phyloP scores from a whole-genome alignment of 75 land plant genomes.

The Chamaecyparis obtusa region DNA sequence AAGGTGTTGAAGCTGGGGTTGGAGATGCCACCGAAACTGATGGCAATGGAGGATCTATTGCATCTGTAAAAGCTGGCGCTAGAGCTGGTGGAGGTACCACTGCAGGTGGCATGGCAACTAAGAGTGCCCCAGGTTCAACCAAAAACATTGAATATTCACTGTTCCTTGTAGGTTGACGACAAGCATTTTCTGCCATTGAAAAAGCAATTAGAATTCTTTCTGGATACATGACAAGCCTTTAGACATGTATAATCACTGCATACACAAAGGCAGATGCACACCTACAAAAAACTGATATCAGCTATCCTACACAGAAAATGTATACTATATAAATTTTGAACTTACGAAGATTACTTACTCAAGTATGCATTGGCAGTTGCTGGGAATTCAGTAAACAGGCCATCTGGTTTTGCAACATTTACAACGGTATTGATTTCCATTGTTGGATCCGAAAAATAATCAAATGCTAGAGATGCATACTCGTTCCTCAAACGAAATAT shows the following conservation, averaged over 20 bases:
- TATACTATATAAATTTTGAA: not conserved
- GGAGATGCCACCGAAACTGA: not conserved
- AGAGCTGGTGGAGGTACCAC: constrained; percentile 1
- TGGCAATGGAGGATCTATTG: constrained; percentile 7
- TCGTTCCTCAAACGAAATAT: constrained; percentile 57
- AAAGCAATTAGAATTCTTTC: not conserved
- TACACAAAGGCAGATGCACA: not conserved
- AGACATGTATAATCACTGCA: not conserved
- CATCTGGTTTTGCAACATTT: constrained; percentile 42
- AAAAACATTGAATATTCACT: constrained; percentile 9
- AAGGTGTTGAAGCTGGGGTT: not conserved
- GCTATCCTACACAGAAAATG: not conserved
- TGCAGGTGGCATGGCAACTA: not conserved
- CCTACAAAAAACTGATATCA: not conserved
- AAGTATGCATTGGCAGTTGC: constrained; percentile 58
- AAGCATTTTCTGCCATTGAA: not conserved
- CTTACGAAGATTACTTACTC: constrained; percentile 34
- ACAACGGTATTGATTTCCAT: constrained; percentile 56
- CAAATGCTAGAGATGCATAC: constrained; percentile 39
- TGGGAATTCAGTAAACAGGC: constrained; percentile 75
- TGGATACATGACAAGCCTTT: not conserved
- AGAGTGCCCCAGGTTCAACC: constrained; percentile 12
- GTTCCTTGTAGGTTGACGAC: not conserved
- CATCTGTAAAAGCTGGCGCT: not conserved
- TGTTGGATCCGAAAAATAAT: constrained; percentile 65